Percentiles rank a stretch among this genome's conserved stretches.
phyloP scores from a whole-genome alignment of 805 yeast genomes.

The Kodamaea leandrae region DNA sequence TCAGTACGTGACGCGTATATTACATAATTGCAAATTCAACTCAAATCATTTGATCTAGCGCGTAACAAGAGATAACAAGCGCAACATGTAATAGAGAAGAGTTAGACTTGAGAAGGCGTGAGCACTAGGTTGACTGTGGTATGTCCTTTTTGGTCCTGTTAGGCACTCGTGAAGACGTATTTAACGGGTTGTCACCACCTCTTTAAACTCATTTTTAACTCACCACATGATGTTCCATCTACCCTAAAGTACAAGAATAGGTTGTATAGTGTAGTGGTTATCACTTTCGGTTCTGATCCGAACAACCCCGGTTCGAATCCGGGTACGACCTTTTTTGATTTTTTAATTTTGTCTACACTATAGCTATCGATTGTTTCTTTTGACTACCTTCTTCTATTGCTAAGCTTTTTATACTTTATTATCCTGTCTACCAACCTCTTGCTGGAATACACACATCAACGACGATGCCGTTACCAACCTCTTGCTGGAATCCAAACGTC shows the following conservation, averaged over 20 bases:
- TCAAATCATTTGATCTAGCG: background rate
- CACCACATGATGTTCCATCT: too few relatives aligned
- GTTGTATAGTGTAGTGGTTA: conserved; percentile 75
- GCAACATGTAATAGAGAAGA: too few relatives aligned
- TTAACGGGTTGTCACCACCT: too few relatives aligned
- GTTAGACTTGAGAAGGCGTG: too few relatives aligned
- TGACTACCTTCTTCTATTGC: background rate
- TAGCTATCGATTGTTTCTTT: background rate
- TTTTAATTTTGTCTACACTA: background rate
- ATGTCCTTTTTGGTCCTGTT: too few relatives aligned
- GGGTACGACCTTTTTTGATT: conserved; percentile 59
- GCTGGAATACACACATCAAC: conserved; percentile 66
- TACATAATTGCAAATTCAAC: background rate
- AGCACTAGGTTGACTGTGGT: too few relatives aligned
- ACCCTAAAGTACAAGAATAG: too few relatives aligned
- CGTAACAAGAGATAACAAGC: too few relatives aligned
- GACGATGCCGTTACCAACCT: conserved; percentile 44
- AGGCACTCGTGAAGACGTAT: too few relatives aligned
- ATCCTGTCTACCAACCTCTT: conserved; percentile 52
- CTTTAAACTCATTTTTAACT: too few relatives aligned
- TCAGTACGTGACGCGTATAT: conserved; percentile 6
- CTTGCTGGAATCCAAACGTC: conserved; percentile 68
- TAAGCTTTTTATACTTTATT: conserved; percentile 1
- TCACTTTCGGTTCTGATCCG: conserved; percentile 82
- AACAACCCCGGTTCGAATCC: conserved; percentile 83